Conservation (phyloP, 495 filamentous ascomycete genomes). For the Penicillium mononematosum region DNA sequence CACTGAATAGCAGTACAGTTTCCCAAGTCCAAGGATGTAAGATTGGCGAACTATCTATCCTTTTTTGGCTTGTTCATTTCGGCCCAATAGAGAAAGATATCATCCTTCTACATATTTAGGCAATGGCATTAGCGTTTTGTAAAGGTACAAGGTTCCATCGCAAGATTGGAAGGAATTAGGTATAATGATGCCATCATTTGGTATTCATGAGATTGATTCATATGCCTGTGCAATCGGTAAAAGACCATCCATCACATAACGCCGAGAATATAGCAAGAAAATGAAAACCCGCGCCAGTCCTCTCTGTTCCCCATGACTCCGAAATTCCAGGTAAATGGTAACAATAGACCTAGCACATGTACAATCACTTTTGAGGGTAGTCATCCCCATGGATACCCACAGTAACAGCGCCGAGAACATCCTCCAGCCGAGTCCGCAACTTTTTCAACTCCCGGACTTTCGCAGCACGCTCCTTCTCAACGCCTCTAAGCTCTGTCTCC, state of each 20-base stretch:
- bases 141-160: neutral
- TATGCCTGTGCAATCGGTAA: neutral
- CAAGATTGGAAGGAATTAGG: neutral
- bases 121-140: neutral
- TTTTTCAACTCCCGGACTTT: constrained; percentile 70
- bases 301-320: neutral
- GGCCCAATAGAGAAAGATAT: too few relatives aligned
- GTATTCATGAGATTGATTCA: constrained; percentile 1
- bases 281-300: neutral
- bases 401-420: constrained; percentile 48
- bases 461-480: constrained; percentile 67
- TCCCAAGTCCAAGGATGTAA: too few relatives aligned
- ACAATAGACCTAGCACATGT: neutral
- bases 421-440: constrained; percentile 66
- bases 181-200: neutral
- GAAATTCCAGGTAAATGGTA: neutral
- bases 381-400: constrained; percentile 39
- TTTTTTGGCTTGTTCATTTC: too few relatives aligned
- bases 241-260: neutral
- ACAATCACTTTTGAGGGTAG: constrained; percentile 9
- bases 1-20: too few relatives aligned
- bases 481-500: constrained; percentile 70
- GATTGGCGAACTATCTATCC: too few relatives aligned
- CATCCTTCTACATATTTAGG: too few relatives aligned
- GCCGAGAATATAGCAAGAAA: neutral